Percentiles rank a stretch among this genome's conserved stretches.
These are phyloP conservation scores for Cercospora zeina DNA, from an alignment of 2,329 filamentous ascomycete genomes.

Conservation along the genomic window DNA sequence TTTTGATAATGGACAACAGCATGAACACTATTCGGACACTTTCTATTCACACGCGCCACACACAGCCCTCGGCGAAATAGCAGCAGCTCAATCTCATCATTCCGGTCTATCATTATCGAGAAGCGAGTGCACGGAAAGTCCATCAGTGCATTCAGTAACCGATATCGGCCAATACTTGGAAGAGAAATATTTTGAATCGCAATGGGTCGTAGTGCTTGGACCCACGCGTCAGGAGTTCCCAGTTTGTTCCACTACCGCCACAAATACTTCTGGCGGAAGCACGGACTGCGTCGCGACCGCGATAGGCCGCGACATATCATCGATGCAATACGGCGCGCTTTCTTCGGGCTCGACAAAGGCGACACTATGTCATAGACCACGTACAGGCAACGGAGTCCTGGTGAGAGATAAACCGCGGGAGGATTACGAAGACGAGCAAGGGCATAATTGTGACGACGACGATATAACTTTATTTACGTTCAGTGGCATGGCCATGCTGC, in stretches of 20 bases:
- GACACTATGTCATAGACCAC: neutral
- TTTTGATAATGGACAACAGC: neutral
- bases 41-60: too few relatives aligned
- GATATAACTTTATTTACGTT: neutral
- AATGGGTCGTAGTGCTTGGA: neutral
- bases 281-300: neutral
- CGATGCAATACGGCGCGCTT: neutral
- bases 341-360: neutral
- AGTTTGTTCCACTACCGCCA: neutral
- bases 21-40: too few relatives aligned
- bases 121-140: too few relatives aligned
- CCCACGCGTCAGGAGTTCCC: neutral
- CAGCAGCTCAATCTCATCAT: too few relatives aligned
- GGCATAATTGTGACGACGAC: neutral
- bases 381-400: neutral
- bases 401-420: neutral
- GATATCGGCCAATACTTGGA: neutral
- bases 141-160: neutral
- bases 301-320: neutral
- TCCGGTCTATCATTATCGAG: too few relatives aligned
- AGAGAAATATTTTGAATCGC: neutral
- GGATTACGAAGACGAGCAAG: neutral
- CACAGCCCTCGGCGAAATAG: too few relatives aligned
- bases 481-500: neutral
- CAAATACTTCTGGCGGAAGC: neutral